Conservation (phyloP, 768 basidiomycete species). For the Boletus tylopilopsis region DNA sequence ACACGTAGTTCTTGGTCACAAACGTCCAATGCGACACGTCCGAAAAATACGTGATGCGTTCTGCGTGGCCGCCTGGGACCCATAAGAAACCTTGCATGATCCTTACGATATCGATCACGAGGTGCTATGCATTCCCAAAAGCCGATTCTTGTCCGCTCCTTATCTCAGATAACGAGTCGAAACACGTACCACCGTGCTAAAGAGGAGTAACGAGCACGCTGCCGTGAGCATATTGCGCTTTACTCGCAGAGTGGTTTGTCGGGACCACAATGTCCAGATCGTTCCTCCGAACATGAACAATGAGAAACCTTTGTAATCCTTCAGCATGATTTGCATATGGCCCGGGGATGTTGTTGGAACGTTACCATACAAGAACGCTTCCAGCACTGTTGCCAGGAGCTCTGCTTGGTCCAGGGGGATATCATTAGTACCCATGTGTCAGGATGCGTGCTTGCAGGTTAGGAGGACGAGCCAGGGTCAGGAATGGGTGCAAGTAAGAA, state of each 20-base stretch:
- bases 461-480: background rate
- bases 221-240: constrained; percentile 21
- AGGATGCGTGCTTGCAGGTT: background rate
- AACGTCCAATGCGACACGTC: constrained; percentile 27
- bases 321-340: background rate
- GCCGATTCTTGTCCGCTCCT: background rate
- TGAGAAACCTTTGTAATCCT: constrained; percentile 31
- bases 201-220: constrained; percentile 25
- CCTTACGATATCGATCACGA: constrained; percentile 24
- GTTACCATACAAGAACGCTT: constrained; percentile 20
- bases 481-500: too few relatives aligned
- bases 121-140: constrained; percentile 16
- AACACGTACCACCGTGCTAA: constrained; percentile 30
- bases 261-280: constrained; percentile 21
- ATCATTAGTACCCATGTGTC: background rate
- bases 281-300: constrained; percentile 34
- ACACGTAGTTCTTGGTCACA: constrained; percentile 24
- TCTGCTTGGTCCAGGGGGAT: constrained; percentile 20
- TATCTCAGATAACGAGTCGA: background rate
- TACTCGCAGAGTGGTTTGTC: constrained; percentile 4
- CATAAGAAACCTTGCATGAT: constrained; percentile 25
- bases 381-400: constrained; percentile 17
- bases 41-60: constrained; percentile 24
- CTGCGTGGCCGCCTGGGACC: constrained; percentile 13
- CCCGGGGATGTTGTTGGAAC: background rate